phyloP scores from a whole-genome alignment of 192 early-diverging fungal genomes.

The Gigaspora rosea region DNA sequence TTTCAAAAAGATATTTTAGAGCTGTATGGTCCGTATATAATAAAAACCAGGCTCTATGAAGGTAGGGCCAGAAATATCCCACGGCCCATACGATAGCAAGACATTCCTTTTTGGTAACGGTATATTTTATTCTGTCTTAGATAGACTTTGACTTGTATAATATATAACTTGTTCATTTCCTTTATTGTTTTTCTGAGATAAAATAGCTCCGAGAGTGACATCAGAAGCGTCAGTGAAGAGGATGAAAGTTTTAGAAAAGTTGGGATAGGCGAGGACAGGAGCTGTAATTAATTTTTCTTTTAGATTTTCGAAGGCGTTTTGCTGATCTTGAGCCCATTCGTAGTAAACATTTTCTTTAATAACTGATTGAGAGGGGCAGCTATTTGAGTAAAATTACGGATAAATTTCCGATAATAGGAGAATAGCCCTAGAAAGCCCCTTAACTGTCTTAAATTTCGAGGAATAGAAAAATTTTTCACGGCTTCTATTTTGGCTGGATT shows the following conservation, averaged over 20 bases:
- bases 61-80: constrained; percentile 34
- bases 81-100: constrained; percentile 34
- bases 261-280: constrained; percentile 42
- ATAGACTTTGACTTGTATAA: constrained; percentile 29
- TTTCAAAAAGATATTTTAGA: too few species aligned
- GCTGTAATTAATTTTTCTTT: constrained; percentile 33
- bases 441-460: neutral
- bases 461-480: constrained; percentile 14
- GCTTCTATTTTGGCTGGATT: constrained; percentile 22
- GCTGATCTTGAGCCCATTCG: neutral
- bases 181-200: constrained; percentile 37
- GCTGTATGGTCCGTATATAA: too few species aligned
- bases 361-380: neutral
- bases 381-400: neutral
- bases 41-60: neutral
- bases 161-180: constrained; percentile 26
- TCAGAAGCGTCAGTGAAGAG: constrained; percentile 47
- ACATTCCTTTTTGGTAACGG: constrained; percentile 33
- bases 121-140: constrained; percentile 37
- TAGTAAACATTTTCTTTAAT: neutral
- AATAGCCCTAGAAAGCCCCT: too few species aligned
- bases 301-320: constrained; percentile 31
- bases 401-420: constrained; percentile 1
- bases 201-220: constrained; percentile 39
- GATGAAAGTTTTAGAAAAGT: constrained; percentile 35